Base-by-base conservation (phyloP, 2,329 filamentous ascomycete genomes). In the Fusarium sp. region DNA sequence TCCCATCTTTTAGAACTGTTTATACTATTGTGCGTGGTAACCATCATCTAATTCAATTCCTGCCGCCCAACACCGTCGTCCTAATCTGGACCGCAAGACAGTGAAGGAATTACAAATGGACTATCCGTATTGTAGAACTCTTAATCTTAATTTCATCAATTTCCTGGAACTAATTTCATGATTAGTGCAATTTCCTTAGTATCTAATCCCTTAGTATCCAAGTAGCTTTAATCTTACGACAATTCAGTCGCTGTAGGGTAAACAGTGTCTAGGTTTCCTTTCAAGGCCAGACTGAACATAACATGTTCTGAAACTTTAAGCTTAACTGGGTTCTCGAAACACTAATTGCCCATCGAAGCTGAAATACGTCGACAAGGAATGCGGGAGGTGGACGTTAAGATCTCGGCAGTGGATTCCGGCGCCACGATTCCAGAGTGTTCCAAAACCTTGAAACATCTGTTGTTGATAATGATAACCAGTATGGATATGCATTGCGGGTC, bases 371-470 rank as follows among this genome's bases (percentile, higher is more conserved):
- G 32, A 48, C 51, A 21, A 17, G 50, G 54, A 24, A 65, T 67
- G 59, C 59, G 59, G 65, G 26, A 59, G 26, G 47, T 53, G 44
- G 48, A 42, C 42, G 47, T 49, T 55, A 44, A 53, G 65, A 67
- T 50, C 47, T 67, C 64, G 62, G 62, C 36, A 62, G 38, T 12
- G 17, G 4, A 53, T 40, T 43, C 52, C 51, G 39, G 42, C 58
- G 62, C 67, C 66, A 69, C 67, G 47, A 51, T 67, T 56, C 57
- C 60, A 64, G 15, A 45, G 36, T 51, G 32, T 46, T 59, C 57
- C 52, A 49, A 34, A 36, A 24, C 42, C 45, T 34, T 65, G 30
- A 66, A 46, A 62, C 62, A 30, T 34, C 19, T 14, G 20, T 42
- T 17, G 21, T 50, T 56, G 44, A 47, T 65, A n/a, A n/a, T 56